A percentile compares a stretch with the other conserved stretches of the same genome.
Conservation (phyloP, 768 basidiomycete genomes). For the Termitomyces sp. region DNA sequence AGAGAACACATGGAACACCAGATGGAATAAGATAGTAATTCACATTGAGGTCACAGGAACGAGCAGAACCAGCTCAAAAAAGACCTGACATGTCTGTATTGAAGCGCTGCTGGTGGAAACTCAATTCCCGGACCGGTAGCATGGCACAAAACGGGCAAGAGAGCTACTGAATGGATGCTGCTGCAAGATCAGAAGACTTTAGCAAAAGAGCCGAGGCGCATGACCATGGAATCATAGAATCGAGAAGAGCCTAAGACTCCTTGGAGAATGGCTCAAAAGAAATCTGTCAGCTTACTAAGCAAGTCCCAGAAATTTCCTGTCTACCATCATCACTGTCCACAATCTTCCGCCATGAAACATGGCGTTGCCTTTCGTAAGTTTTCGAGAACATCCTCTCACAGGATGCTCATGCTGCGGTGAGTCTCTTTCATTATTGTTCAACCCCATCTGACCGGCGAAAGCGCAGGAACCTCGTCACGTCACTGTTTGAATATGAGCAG, state of each 20-base stretch:
- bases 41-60: conserved; percentile 1
- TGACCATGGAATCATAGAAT: not conserved
- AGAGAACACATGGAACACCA: not conserved
- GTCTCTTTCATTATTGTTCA: not conserved
- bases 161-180: not conserved
- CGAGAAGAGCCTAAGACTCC: not conserved
- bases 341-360: conserved; percentile 70
- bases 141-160: not conserved
- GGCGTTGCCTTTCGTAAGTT: conserved; percentile 89
- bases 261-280: not conserved
- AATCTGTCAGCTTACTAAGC: conserved; percentile 10
- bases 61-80: not conserved
- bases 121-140: not conserved
- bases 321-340: not conserved
- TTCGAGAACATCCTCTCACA: conserved; percentile 85
- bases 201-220: not conserved
- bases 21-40: not conserved
- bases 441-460: conserved; percentile 6
- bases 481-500: conserved; percentile 90
- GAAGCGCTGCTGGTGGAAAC: not conserved
- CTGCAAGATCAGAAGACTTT: not conserved
- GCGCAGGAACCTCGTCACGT: conserved; percentile 85
- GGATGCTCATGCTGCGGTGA: conserved; percentile 90
- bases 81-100: not conserved
- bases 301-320: conserved; percentile 4